These are phyloP conservation scores for Aspergillaceae sp. DNA, from an alignment of 2,329 filamentous ascomycete species.

Conservation along the genomic window DNA sequence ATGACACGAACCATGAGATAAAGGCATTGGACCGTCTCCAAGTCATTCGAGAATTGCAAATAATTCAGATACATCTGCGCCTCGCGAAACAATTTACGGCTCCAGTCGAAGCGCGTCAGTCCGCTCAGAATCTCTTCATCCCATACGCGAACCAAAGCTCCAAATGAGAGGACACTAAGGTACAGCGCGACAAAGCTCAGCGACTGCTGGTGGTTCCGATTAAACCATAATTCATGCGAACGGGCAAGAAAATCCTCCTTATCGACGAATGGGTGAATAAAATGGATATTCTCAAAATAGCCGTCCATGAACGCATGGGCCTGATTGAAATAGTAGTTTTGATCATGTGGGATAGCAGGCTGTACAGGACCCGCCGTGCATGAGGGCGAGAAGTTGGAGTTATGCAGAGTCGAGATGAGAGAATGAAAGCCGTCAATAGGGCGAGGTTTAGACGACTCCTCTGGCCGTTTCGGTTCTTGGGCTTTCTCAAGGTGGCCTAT, in stretches of 20 bases:
- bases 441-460: constrained; percentile 7
- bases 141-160: constrained; percentile 38
- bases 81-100: constrained; percentile 39
- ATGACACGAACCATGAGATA: constrained; percentile 35
- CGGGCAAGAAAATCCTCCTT: constrained; percentile 37
- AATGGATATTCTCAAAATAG: constrained; percentile 43
- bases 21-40: constrained; percentile 42
- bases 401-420: constrained; percentile 40
- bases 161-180: constrained; percentile 40
- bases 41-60: constrained; percentile 37
- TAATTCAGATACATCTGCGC: constrained; percentile 32
- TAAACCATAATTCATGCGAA: constrained; percentile 39
- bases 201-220: constrained; percentile 19
- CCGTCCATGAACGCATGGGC: constrained; percentile 40
- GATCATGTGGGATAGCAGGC: constrained; percentile 14
- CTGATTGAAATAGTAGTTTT: constrained; percentile 37
- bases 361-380: constrained; percentile 14
- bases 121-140: constrained; percentile 38
- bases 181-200: constrained; percentile 42
- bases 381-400: constrained; percentile 35
- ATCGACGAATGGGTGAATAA: constrained; percentile 42
- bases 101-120: constrained; percentile 40
- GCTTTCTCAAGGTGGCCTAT: constrained; percentile 35
- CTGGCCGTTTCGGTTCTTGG: constrained; percentile 14
- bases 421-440: constrained; percentile 23